Percentiles rank a stretch among this genome's conserved stretches.
phyloP scores from a whole-genome alignment of 352 stramenopile species.

The Pythium aphanidermatum region DNA sequence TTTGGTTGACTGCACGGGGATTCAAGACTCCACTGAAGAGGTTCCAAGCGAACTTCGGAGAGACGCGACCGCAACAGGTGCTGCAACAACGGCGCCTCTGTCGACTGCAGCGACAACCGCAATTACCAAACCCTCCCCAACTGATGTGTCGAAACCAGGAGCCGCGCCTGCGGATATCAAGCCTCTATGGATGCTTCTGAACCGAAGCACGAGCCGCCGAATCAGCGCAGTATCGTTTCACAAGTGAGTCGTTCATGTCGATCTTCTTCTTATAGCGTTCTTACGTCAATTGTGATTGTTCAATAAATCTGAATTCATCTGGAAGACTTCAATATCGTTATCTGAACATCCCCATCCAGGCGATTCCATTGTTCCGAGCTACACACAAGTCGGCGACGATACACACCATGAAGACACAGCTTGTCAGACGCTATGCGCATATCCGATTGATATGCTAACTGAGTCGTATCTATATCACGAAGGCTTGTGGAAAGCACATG shows the following conservation, averaged over 20 bases:
- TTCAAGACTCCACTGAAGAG: too few species aligned
- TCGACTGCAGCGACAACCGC: too few species aligned
- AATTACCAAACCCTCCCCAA: neutral
- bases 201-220: slow-evolving; percentile 9
- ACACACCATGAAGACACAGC: slow-evolving; percentile 5
- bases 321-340: neutral
- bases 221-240: slow-evolving; percentile 13
- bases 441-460: neutral
- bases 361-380: slow-evolving; percentile 10
- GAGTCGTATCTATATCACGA: too few species aligned
- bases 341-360: slow-evolving; percentile 10
- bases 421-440: neutral
- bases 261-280: too few species aligned
- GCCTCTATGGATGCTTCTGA: slow-evolving; percentile 16
- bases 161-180: slow-evolving; percentile 5
- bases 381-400: slow-evolving; percentile 6
- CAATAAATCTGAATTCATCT: neutral
- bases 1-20: slow-evolving; percentile 10
- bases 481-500: slow-evolving; percentile 9
- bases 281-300: too few species aligned
- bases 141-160: neutral
- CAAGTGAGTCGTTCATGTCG: neutral
- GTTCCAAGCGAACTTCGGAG: too few species aligned
- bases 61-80: too few species aligned
- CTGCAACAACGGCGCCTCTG: neutral